Base-by-base conservation (phyloP, 2,329 filamentous ascomycete genomes). In the Salinomyces thailandicus region DNA sequence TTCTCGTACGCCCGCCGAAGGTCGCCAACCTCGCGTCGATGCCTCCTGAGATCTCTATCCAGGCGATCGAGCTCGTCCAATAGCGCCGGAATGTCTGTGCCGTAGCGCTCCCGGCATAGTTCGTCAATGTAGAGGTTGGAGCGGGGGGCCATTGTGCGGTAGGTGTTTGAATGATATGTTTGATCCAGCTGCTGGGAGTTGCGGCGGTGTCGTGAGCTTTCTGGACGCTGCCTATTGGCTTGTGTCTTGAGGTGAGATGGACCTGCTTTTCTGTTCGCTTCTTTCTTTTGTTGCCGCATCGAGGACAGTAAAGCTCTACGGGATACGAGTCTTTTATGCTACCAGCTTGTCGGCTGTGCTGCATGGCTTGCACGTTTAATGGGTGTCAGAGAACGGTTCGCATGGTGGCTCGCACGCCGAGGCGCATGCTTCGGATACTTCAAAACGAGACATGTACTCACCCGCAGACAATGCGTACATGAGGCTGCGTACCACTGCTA, bases 31-130 rank as follows among this genome's bases (percentile, higher is more conserved):
- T 42, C 38, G 5, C 24, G 28, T 3, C 37, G 28, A 4, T 33
- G 27, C 18, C 30, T 39, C n/a, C n/a, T n/a, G 18, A 50, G 31
- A n/a, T 37, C 31, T 5, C 34, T 14, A 5, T 38, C 31, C 12
- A 50, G 44, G 16, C 24, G 34, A 12, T 38, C 26, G 26, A 44
- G 37, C 18, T 46, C 39, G 3, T 33, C 22, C 12, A 9, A 17
- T 4, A 50, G 39, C n/a, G 40, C 36, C 9, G 46, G 42, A 8
- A 50, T 39, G 27, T 50, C 44, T 9, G 35, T 41, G 37, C 42
- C 44, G 36, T 48, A 48, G 20, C 34, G 39, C 11, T 44, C 35
- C n/a, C 36, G 39, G 22, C 24, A 37, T 8, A 40, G 19, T 16
- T 41, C 19, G 31, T 48, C 36, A 22, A 42, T 22, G 27, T 33